Evolutionary conservation across 169 alveolate species (phyloP).

Genomic region (Plasmodium knowlesi): DNA sequence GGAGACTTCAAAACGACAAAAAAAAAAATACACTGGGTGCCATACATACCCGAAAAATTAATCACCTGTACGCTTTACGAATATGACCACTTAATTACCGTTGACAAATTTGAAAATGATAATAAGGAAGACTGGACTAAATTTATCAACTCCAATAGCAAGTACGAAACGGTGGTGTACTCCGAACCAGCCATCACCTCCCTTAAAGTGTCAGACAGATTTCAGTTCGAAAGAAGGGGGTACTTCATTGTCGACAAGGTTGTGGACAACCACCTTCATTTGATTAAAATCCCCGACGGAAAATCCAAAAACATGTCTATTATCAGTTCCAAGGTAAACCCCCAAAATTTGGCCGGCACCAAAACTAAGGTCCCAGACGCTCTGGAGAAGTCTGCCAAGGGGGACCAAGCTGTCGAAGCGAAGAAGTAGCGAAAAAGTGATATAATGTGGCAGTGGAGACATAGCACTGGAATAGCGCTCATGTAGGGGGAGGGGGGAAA

Average conservation of each 20-base stretch:
- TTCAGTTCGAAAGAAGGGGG: slow-evolving; percentile 98
- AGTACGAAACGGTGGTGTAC: slow-evolving; percentile 86
- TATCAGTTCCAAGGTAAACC: slow-evolving; percentile 42
- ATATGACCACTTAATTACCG: slow-evolving; percentile 95
- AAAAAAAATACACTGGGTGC: slow-evolving; percentile 93
- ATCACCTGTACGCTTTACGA: slow-evolving; percentile 88
- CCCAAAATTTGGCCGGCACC: slow-evolving; percentile 50
- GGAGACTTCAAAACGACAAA: slow-evolving; percentile 95
- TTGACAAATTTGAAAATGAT: slow-evolving; percentile 92
- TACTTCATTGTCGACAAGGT: slow-evolving; percentile 94
- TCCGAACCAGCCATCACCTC: slow-evolving; percentile 87
- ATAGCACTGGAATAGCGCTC: background rate
- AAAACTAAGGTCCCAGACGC: background rate
- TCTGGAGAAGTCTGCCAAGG: background rate
- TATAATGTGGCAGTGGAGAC: background rate
- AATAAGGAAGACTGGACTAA: slow-evolving; percentile 87
- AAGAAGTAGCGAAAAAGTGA: background rate
- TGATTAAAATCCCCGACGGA: slow-evolving; percentile 96
- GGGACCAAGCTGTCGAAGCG: background rate
- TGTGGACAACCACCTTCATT: slow-evolving; percentile 76
- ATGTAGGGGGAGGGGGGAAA: background rate
- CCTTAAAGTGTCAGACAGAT: slow-evolving; percentile 85
- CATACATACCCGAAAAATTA: slow-evolving; percentile 81
- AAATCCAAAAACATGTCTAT: slow-evolving; percentile 79
- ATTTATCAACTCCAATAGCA: slow-evolving; percentile 83